Evolutionary conservation across 352 stramenopile species (phyloP).

Genomic region (Phytophthora chlamydospora): DNA sequence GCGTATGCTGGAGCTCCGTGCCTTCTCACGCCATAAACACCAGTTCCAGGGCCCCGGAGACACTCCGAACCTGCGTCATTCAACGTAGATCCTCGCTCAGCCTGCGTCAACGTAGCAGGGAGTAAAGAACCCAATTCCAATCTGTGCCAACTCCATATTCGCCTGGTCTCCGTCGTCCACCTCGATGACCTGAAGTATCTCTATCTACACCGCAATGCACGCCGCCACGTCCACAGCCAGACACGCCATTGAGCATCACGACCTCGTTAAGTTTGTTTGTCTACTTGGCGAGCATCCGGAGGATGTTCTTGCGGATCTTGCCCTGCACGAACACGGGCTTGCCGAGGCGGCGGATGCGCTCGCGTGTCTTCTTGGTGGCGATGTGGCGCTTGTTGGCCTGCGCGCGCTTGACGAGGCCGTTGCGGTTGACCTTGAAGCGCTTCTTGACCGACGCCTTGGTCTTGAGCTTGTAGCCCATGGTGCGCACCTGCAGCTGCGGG

Average conservation of each 20-base stretch:
- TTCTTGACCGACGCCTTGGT: slow-evolving; percentile 85
- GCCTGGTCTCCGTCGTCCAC: not conserved
- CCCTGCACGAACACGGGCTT: slow-evolving; percentile 74
- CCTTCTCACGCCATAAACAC: slow-evolving; percentile 15
- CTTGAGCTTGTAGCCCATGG: slow-evolving; percentile 87
- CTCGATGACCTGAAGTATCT: not conserved
- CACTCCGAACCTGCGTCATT: slow-evolving; percentile 6
- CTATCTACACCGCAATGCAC: too few relatives aligned
- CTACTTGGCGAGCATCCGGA: slow-evolving; percentile 70
- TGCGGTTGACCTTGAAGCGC: slow-evolving; percentile 84
- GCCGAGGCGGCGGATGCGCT: slow-evolving; percentile 76
- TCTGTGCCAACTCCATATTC: not conserved
- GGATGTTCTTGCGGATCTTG: slow-evolving; percentile 86
- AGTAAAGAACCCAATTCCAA: too few relatives aligned
- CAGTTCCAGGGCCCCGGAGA: slow-evolving; percentile 9
- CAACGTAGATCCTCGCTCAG: too few relatives aligned
- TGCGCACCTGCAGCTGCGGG: slow-evolving; percentile 58
- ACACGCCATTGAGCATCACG: not conserved
- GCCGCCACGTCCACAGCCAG: not conserved
- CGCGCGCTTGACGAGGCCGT: slow-evolving; percentile 78
- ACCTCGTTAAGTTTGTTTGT: not conserved
- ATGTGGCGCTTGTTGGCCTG: slow-evolving; percentile 88
- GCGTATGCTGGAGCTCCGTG: slow-evolving; percentile 42
- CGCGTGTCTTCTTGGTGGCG: slow-evolving; percentile 84
- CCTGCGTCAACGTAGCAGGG: too few relatives aligned